Evolutionary conservation across 1,139 yeast species (phyloP).

Genomic region (Suhomyces bolitotheri): DNA sequence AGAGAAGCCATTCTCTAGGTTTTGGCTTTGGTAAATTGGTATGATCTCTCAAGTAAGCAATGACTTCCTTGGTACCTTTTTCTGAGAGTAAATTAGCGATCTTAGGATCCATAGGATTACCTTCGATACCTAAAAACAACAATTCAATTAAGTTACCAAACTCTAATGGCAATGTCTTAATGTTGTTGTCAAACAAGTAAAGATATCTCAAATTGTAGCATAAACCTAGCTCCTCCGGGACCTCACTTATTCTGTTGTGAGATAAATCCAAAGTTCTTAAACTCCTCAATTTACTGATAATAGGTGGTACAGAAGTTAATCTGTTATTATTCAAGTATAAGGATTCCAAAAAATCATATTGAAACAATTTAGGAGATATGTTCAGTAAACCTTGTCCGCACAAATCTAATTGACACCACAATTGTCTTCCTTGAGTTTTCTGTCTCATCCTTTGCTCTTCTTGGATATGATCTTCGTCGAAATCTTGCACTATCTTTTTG

Average conservation of each 20-base stretch:
- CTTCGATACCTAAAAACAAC: conserved; percentile 88
- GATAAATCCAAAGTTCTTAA: conserved; percentile 85
- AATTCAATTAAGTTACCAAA: conserved; percentile 85
- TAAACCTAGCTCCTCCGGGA: conserved; percentile 83
- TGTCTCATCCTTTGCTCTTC: conserved; percentile 74
- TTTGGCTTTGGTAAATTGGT: conserved; percentile 63
- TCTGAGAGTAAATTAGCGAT: conserved; percentile 69
- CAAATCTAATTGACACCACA: conserved; percentile 93
- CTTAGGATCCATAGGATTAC: conserved; percentile 77
- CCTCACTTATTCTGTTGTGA: conserved; percentile 63
- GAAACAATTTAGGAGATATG: conserved; percentile 72
- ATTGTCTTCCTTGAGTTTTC: conserved; percentile 70
- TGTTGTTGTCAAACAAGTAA: conserved; percentile 83
- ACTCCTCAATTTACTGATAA: conserved; percentile 67
- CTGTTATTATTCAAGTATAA: conserved; percentile 87
- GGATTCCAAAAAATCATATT: conserved; percentile 82
- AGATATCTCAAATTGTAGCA: conserved; percentile 78
- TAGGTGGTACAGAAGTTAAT: conserved; percentile 65
- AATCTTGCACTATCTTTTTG: conserved; percentile 55
- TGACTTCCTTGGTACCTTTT: conserved; percentile 82
- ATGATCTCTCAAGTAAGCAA: conserved; percentile 77
- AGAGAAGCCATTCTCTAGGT: conserved; percentile 78
- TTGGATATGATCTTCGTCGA: conserved; percentile 75
- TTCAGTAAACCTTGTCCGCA: conserved; percentile 83
- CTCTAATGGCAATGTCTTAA: conserved; percentile 74